A percentile compares a stretch with the other conserved stretches of the same genome.
Conservation (phyloP, 805 yeast genomes). For the Myxozyma lipomycoides region DNA sequence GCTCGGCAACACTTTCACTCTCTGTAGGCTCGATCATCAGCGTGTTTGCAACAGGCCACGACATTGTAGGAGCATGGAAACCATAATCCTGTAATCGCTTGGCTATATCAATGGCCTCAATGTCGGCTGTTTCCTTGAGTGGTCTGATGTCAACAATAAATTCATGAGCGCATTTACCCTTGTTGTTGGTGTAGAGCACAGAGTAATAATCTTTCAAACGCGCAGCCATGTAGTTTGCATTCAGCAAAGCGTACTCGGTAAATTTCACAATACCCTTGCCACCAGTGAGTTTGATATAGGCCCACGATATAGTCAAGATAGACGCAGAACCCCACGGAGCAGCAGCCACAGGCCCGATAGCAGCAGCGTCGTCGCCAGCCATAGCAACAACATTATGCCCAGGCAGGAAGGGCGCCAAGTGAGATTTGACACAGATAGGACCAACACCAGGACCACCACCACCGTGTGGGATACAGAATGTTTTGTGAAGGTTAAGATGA, state of each 20-base stretch:
- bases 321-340: conserved; percentile 97
- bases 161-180: conserved; percentile 91
- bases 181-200: conserved; percentile 63
- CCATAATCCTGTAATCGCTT: conserved; percentile 97
- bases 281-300: conserved; percentile 94
- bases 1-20: conserved; percentile 80
- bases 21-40: conserved; percentile 98
- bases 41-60: conserved; percentile 97
- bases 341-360: conserved; percentile 77
- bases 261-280: conserved; percentile 75
- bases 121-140: conserved; percentile 64
- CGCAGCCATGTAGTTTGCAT: conserved; percentile 92
- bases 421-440: conserved; percentile 87
- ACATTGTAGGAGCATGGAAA: conserved; percentile 98
- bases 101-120: conserved; percentile 95
- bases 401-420: conserved; percentile 78
- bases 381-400: conserved; percentile 60
- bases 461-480: conserved; percentile 97
- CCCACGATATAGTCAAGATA: conserved; percentile 87
- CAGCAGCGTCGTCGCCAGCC: conserved; percentile 41
- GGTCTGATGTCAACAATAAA: conserved; percentile 88
- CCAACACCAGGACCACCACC: conserved; percentile 99
- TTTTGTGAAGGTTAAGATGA: conserved; percentile 93
- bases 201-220: conserved; percentile 66
- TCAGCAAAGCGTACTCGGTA: conserved; percentile 86